Conservation (phyloP, 2,329 filamentous ascomycete species). For the Colletotrichum tanaceti region DNA sequence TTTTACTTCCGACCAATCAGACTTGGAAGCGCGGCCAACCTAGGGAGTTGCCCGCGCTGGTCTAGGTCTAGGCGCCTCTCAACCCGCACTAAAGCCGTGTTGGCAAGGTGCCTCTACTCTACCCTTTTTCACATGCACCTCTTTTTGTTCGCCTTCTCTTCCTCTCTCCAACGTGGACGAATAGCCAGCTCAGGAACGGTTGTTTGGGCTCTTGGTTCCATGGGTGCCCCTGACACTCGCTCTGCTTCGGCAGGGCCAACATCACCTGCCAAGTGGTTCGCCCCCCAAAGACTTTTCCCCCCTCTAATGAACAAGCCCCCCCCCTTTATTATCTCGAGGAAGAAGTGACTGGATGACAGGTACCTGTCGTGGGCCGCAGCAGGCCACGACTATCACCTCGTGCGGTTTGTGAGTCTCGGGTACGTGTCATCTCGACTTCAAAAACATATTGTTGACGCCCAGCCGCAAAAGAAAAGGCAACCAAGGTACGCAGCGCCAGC, state of each 20-base stretch:
- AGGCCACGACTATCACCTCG: constrained; percentile 8
- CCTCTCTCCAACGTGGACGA: constrained; percentile 18
- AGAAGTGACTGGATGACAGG: background rate
- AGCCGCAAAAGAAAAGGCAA: background rate
- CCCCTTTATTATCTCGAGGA: background rate
- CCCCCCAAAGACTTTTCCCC: background rate
- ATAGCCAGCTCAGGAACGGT: constrained; percentile 2
- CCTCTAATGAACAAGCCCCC: background rate
- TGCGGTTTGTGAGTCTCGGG: background rate
- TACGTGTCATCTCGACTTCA: background rate
- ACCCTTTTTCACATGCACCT: constrained; percentile 32
- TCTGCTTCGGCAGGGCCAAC: constrained; percentile 12
- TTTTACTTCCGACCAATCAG: constrained; percentile 22
- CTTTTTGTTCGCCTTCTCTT: background rate
- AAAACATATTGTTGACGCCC: background rate
- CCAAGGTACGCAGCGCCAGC: background rate
- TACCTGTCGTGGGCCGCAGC: constrained; percentile 13
- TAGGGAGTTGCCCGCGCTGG: constrained; percentile 18
- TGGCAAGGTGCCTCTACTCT: constrained; percentile 21
- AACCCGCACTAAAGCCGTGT: constrained; percentile 26
- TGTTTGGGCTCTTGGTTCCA: background rate
- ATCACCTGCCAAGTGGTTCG: constrained; percentile 17
- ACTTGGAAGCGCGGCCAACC: background rate
- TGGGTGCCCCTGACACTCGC: constrained; percentile 20
- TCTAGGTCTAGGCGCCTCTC: constrained; percentile 26